Conservation (phyloP, 2,329 filamentous ascomycete species). For the Neocatenulostroma microsporum region DNA sequence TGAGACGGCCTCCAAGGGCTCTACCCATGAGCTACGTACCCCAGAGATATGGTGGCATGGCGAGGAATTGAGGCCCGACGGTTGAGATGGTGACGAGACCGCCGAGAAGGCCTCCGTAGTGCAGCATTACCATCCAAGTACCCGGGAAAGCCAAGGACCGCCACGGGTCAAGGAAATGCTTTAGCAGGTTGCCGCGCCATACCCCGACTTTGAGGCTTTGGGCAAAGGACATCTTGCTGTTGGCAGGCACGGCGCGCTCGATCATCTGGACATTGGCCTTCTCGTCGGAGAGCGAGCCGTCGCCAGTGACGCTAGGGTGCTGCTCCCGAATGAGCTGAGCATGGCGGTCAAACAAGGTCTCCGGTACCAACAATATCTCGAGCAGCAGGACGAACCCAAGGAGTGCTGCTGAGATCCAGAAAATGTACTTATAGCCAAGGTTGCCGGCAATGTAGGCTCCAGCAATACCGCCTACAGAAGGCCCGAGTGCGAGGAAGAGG, state of each 20-base stretch:
- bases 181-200: slow-evolving; percentile 28
- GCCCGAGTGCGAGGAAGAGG: slow-evolving; percentile 32
- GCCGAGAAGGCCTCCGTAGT: slow-evolving; percentile 37
- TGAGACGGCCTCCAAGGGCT: no score
- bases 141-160: slow-evolving; percentile 33
- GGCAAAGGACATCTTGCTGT: slow-evolving; percentile 26
- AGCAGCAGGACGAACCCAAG: slow-evolving; percentile 26
- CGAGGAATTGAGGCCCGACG: slow-evolving; percentile 31
- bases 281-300: slow-evolving; percentile 10
- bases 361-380: slow-evolving; percentile 32
- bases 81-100: slow-evolving; percentile 33
- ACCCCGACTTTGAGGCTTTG: slow-evolving; percentile 31
- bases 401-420: slow-evolving; percentile 35
- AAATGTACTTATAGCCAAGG: slow-evolving; percentile 31
- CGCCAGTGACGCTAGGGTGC: slow-evolving; percentile 10
- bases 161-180: slow-evolving; percentile 32
- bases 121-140: slow-evolving; percentile 35
- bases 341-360: slow-evolving; percentile 33
- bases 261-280: slow-evolving; percentile 18
- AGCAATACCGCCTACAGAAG: slow-evolving; percentile 31
- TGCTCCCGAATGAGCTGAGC: slow-evolving; percentile 15
- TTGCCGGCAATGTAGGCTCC: slow-evolving; percentile 35
- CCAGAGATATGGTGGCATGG: slow-evolving; percentile 36
- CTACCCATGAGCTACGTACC: no score
- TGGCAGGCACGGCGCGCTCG: slow-evolving; percentile 12